Evolutionary conservation across 2,329 filamentous ascomycete species (phyloP).

Genomic region (Claviceps pusilla): DNA sequence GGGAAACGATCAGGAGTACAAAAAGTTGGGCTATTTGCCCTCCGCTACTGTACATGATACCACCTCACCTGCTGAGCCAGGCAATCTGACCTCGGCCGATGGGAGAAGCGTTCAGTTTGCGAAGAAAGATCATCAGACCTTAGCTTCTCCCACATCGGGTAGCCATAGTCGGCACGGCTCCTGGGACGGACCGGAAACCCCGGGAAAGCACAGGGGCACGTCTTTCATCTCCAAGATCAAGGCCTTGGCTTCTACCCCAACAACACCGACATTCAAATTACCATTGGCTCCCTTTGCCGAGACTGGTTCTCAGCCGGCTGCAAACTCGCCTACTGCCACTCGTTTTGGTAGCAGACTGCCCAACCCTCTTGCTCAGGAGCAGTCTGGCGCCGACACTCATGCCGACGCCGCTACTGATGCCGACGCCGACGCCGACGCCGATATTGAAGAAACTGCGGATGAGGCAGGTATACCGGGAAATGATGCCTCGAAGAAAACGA

Average conservation of each 20-base stretch:
- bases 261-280: conserved; percentile 31
- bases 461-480: conserved; percentile 41
- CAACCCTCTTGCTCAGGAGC: conserved; percentile 37
- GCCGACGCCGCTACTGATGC: neutral
- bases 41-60: neutral
- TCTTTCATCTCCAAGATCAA: conserved; percentile 69
- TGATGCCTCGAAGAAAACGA: conserved; percentile 32
- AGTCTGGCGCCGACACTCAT: conserved; percentile 25
- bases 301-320: conserved; percentile 23
- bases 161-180: conserved; percentile 48
- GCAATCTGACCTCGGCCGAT: conserved; percentile 4
- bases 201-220: conserved; percentile 42
- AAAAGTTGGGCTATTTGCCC: neutral
- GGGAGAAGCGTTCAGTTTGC: conserved; percentile 63
- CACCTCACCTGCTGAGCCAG: neutral
- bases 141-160: conserved; percentile 23
- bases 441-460: conserved; percentile 53
- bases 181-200: conserved; percentile 48
- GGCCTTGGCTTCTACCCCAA: conserved; percentile 46
- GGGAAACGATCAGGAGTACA: neutral
- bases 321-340: conserved; percentile 32
- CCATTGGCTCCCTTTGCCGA: conserved; percentile 18
- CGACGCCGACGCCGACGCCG: conserved; percentile 4
- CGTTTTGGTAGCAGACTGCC: conserved; percentile 34
- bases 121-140: conserved; percentile 32